Evolutionary conservation across 345 rosid genomes (phyloP).

Genomic region (Raphanus raphanistrum): DNA sequence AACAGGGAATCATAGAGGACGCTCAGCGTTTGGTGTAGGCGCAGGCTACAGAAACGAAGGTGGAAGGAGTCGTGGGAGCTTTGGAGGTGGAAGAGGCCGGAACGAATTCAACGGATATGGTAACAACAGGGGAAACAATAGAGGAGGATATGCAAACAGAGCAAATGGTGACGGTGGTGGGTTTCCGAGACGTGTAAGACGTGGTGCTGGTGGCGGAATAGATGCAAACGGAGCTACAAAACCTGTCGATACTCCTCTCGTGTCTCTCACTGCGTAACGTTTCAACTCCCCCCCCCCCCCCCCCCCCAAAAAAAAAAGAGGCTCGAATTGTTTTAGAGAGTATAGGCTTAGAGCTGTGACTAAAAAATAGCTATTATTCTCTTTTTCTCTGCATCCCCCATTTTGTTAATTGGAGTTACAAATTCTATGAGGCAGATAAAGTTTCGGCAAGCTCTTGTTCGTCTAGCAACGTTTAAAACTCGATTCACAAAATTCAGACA

Average conservation of each 20-base stretch:
- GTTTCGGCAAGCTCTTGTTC: slow-evolving; percentile 10
- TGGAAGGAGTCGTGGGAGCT: slow-evolving; percentile 72
- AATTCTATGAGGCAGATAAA: slow-evolving; percentile 1
- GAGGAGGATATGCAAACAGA: slow-evolving; percentile 69
- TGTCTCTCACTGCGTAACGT: slow-evolving; percentile 37
- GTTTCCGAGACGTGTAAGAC: slow-evolving; percentile 31
- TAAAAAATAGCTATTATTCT: not conserved
- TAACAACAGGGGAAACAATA: slow-evolving; percentile 56
- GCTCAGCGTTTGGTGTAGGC: slow-evolving; percentile 52
- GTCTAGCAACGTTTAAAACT: not conserved
- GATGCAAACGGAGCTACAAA: slow-evolving; percentile 34
- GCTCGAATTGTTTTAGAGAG: slow-evolving; percentile 23
- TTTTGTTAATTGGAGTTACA: slow-evolving; percentile 30
- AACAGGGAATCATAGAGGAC: slow-evolving; percentile 70
- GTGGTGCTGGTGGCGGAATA: slow-evolving; percentile 29
- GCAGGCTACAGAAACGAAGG: slow-evolving; percentile 70
- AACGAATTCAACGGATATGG: slow-evolving; percentile 66
- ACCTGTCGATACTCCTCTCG: slow-evolving; percentile 28
- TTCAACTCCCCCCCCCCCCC: too few species aligned
- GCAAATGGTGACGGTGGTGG: slow-evolving; percentile 53
- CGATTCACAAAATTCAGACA: not conserved
- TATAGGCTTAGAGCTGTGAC: slow-evolving; percentile 25
- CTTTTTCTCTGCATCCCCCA: slow-evolving; percentile 1
- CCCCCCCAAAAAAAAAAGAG: not conserved
- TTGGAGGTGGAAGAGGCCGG: slow-evolving; percentile 56